These are phyloP conservation scores for Lactarius sp. DNA, from an alignment of 768 basidiomycete genomes.

Conservation along the genomic window DNA sequence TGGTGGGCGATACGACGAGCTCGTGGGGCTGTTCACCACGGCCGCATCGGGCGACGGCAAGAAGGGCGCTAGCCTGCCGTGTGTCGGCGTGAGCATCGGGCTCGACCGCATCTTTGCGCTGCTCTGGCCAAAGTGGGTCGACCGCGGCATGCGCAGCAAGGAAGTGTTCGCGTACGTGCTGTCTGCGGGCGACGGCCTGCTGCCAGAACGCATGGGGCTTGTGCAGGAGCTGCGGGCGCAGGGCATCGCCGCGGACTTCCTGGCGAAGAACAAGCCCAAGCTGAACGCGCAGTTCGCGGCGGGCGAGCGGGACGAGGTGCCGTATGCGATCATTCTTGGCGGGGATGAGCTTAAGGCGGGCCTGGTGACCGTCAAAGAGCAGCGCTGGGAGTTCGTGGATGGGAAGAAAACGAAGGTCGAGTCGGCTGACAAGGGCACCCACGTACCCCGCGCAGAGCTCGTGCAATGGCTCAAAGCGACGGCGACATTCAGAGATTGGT, in stretches of 20 bases:
- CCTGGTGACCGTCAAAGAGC: constrained; percentile 87
- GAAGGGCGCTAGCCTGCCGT: constrained; percentile 65
- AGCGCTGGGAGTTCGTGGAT: constrained; percentile 71
- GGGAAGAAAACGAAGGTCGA: constrained; percentile 62
- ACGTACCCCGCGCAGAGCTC: constrained; percentile 36
- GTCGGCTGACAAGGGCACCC: constrained; percentile 45
- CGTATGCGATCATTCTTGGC: constrained; percentile 91
- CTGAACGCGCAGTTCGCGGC: constrained; percentile 80
- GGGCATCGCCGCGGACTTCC: constrained; percentile 92
- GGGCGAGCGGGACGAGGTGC: constrained; percentile 87
- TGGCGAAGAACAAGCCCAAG: constrained; percentile 92
- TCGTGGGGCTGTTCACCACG: constrained; percentile 87
- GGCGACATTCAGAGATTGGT: constrained; percentile 32
- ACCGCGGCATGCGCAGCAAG: constrained; percentile 76
- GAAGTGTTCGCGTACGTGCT: constrained; percentile 94
- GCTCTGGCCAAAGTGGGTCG: constrained; percentile 82
- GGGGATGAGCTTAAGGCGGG: constrained; percentile 80
- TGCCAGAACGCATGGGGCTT: constrained; percentile 79
- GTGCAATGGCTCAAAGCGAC: constrained; percentile 35
- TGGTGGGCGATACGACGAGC: constrained; percentile 92
- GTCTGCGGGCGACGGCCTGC: constrained; percentile 81
- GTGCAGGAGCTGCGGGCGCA: constrained; percentile 76
- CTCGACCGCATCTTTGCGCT: constrained; percentile 91
- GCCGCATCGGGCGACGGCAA: constrained; percentile 75
- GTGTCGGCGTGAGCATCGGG: constrained; percentile 89